Evolutionary conservation across 257 asterid species (phyloP).

Genomic region (Nicotiana tomentosiformis): DNA sequence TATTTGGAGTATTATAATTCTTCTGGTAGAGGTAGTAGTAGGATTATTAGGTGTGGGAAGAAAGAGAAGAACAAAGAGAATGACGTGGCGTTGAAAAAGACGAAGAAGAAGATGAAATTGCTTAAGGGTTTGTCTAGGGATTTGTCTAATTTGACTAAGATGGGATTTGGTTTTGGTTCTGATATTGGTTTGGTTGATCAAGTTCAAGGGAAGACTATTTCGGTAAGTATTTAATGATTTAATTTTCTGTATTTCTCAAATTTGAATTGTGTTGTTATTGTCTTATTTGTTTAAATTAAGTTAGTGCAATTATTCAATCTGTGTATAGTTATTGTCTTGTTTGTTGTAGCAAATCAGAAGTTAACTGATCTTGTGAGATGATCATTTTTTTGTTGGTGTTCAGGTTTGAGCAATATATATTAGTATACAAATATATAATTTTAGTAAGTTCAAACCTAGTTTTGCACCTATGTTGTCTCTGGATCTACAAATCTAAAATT

Average conservation of each 20-base stretch:
- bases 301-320: not conserved
- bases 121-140: constrained; percentile 51
- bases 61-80: constrained; percentile 21
- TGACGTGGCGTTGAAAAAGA: constrained; percentile 35
- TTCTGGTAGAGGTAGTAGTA: constrained; percentile 15
- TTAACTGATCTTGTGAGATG: not conserved
- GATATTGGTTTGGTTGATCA: constrained; percentile 30
- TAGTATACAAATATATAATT: too few species aligned
- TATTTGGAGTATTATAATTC: constrained; percentile 45
- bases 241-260: not conserved
- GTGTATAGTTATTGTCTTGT: not conserved
- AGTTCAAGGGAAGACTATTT: constrained; percentile 36
- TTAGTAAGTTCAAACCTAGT: not conserved
- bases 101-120: constrained; percentile 57
- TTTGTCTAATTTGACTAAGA: constrained; percentile 37
- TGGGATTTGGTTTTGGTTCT: constrained; percentile 43
- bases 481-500: not conserved
- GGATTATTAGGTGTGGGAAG: constrained; percentile 14
- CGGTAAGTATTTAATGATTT: constrained; percentile 38
- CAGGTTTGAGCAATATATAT: too few species aligned
- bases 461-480: not conserved
- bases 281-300: too few species aligned
- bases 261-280: not conserved
- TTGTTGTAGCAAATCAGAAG: not conserved
- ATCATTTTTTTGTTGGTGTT: too few species aligned